A percentile compares a stretch with the other conserved stretches of the same genome.
These are phyloP conservation scores for Chamaecyparis obtusa DNA, from an alignment of 75 land plant genomes.

Conservation along the genomic window DNA sequence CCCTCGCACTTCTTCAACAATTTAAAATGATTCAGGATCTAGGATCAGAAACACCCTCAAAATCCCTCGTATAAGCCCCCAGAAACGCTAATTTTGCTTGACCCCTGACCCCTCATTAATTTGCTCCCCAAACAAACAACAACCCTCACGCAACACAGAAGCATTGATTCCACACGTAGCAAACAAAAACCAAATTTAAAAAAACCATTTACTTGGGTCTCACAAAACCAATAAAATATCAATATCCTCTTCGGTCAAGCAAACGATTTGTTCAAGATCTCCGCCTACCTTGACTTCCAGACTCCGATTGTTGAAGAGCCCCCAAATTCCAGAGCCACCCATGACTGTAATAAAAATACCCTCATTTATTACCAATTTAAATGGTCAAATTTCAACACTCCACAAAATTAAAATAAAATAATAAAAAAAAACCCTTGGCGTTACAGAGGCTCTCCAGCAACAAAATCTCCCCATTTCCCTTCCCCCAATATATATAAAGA, in stretches of 20 bases:
- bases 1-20: background rate
- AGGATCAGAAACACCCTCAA: background rate
- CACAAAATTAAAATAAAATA: too few relatives aligned
- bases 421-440: too few relatives aligned
- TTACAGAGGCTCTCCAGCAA: background rate
- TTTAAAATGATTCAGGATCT: background rate
- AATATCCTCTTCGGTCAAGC: background rate
- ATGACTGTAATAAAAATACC: background rate
- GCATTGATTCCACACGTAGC: background rate
- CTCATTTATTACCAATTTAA: too few relatives aligned
- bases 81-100: background rate
- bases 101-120: background rate
- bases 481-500: background rate
- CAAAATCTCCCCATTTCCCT: background rate
- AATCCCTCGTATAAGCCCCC: background rate
- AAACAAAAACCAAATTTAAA: background rate
- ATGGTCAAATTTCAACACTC: too few relatives aligned
- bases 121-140: background rate
- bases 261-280: background rate
- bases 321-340: slow-evolving; percentile 1
- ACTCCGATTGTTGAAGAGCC: background rate
- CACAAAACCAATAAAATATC: background rate
- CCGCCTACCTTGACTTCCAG: background rate
- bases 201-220: background rate
- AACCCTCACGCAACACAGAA: background rate